Evolutionary conservation across 1,139 yeast genomes (phyloP), one percentile per base, ranked within the genome.

Genomic region (Nakaseomyces kungkrabaensis): DNA sequence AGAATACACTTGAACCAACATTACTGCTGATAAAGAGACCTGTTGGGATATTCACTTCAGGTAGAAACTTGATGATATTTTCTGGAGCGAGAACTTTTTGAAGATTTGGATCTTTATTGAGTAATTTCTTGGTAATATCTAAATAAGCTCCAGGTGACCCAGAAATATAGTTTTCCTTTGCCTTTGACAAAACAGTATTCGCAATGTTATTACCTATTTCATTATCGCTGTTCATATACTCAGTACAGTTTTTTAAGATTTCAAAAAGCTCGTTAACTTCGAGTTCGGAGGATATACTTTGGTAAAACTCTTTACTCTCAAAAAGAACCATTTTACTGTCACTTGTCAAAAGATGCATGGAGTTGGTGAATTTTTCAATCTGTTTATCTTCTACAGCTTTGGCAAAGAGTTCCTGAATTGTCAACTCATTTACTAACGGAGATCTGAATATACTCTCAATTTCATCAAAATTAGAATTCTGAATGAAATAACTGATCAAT

Each of bases 1-100:
- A 57, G 52, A 69, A 72, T 1, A 73, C 63, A 48, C 71, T 73
- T 27, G 69, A 67, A 17, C 68, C 31, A 6, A 17, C 17, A 11
- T 38, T 38, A 25, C 42, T 13, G 11, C 8, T 38, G 8, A 38
- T 25, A 38, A 31, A 38, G 29, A 38, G 29, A 25, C 13, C 7
- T 8, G 42, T n/a, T 24, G 42, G 42, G 25, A 38, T 13, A 24
- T 38, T 4, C 13, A 38, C 11, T 11, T 10, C 22, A 11, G 42
- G 42, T 7, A 38, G 27, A 9, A 25, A 38, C 24, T 38, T 13
- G 4, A 38, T n/a, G 11, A 38, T 24, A 38, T 38, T 25, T n/a
- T 26, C 31, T 4, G 42, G 42, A 5, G 25, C 31, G 5, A 38
- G 31, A 24, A 9, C 4, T 3, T 25, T 26, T 11, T 9, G 17